Percentiles rank a stretch among this genome's conserved stretches.
Conservation (phyloP, 768 basidiomycete genomes). For the Boletus tylopilopsis region DNA sequence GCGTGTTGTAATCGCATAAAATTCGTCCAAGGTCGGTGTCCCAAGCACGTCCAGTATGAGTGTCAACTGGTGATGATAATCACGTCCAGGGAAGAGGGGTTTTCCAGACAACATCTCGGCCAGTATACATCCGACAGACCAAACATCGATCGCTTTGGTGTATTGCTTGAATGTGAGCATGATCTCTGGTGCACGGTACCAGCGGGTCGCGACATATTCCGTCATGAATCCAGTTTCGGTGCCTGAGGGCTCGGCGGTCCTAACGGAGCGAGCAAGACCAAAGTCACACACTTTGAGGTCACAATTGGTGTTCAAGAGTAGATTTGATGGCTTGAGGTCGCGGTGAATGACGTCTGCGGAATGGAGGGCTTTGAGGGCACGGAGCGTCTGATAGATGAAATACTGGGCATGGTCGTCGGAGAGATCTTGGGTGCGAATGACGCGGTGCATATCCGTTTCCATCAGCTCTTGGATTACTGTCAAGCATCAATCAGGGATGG, state of each 20-base stretch:
- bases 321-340: constrained; percentile 95
- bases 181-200: constrained; percentile 99
- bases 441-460: constrained; percentile 97
- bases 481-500: constrained; percentile 5
- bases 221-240: constrained; percentile 92
- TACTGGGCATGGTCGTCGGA: constrained; percentile 96
- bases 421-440: constrained; percentile 91
- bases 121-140: constrained; percentile 85
- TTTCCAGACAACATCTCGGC: constrained; percentile 98
- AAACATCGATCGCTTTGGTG: constrained; percentile 91
- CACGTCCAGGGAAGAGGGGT: constrained; percentile 94
- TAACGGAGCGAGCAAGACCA: constrained; percentile 87
- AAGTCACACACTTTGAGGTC: constrained; percentile 96
- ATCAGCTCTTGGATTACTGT: constrained; percentile 88
- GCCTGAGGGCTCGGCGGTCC: constrained; percentile 79
- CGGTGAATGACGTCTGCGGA: constrained; percentile 96
- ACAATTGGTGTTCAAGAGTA: constrained; percentile 96
- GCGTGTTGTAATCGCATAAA: constrained; percentile 92
- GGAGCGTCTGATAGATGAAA: constrained; percentile 91
- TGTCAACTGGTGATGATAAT: constrained; percentile 94
- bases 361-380: constrained; percentile 94
- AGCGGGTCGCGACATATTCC: constrained; percentile 96
- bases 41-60: constrained; percentile 96
- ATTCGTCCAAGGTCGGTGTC: constrained; percentile 95
- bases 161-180: constrained; percentile 99